Evolutionary conservation across 371 early-diverging fungal species (phyloP).

Genomic region (Mortierella sp.): DNA sequence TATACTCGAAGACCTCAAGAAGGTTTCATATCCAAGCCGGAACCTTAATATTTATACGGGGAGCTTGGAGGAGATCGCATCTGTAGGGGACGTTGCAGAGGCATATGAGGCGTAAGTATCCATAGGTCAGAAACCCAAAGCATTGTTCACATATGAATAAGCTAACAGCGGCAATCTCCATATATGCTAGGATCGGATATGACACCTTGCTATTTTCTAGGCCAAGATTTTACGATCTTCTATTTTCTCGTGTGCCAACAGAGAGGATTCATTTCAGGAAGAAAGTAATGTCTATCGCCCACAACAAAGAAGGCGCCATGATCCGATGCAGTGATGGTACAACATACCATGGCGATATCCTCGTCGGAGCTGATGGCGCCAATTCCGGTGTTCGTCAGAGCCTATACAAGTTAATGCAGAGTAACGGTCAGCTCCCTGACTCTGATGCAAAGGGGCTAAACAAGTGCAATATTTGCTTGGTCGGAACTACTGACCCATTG

Average conservation of each 20-base stretch:
- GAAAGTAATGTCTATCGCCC: neutral
- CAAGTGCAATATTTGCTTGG: neutral
- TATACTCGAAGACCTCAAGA: neutral
- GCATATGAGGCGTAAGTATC: too few species aligned
- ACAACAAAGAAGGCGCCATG: neutral
- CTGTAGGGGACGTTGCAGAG: neutral
- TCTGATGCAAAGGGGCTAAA: neutral
- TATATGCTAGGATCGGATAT: conserved; percentile 11
- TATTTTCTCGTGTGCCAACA: conserved; percentile 9
- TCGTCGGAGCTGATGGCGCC: conserved; percentile 12
- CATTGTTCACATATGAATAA: too few species aligned
- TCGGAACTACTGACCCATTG: neutral
- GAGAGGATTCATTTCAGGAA: conserved; percentile 13
- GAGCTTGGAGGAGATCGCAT: neutral
- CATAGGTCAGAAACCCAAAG: too few species aligned
- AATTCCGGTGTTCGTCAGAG: conserved; percentile 1
- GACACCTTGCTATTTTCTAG: conserved; percentile 7
- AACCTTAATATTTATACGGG: neutral
- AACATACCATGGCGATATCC: conserved; percentile 13
- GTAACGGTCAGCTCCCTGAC: neutral
- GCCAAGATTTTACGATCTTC: conserved; percentile 4
- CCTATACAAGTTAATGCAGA: neutral
- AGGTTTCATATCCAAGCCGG: neutral
- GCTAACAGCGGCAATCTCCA: too few species aligned
- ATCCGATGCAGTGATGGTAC: neutral